Percentiles rank a stretch among this genome's conserved stretches.
These are phyloP conservation scores for Xylaria sp. DNA, from an alignment of 2,329 filamentous ascomycete species.

Conservation along the genomic window DNA sequence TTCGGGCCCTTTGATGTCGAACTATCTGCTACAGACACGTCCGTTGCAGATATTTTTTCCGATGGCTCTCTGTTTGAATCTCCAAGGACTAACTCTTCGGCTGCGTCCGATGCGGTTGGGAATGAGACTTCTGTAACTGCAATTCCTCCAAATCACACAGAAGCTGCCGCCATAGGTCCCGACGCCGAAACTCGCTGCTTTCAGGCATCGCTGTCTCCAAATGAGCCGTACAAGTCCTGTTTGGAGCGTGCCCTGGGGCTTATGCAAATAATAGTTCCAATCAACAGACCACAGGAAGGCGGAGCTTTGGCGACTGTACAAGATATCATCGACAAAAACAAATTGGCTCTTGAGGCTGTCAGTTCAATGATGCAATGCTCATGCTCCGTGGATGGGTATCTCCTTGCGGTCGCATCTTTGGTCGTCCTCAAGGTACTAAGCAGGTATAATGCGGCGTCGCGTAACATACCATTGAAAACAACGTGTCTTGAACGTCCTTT, in stretches of 20 bases:
- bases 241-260: neutral
- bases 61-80: neutral
- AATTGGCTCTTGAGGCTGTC: conserved; percentile 44
- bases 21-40: neutral
- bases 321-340: conserved; percentile 1
- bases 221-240: neutral
- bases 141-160: neutral
- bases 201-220: neutral
- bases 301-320: neutral
- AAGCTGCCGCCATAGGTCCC: neutral
- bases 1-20: neutral
- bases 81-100: neutral
- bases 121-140: neutral
- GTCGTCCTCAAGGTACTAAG: conserved; percentile 52
- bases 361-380: conserved; percentile 49
- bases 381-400: conserved; percentile 50
- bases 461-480: neutral
- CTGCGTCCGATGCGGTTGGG: neutral
- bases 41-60: neutral
- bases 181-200: neutral
- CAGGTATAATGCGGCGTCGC: conserved; percentile 47
- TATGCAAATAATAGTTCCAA: neutral
- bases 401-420: conserved; percentile 49
- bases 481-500: neutral
- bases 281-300: neutral